Base-by-base conservation (phyloP, 2,329 filamentous ascomycete genomes). In the Raffaelea ambrosiae region DNA sequence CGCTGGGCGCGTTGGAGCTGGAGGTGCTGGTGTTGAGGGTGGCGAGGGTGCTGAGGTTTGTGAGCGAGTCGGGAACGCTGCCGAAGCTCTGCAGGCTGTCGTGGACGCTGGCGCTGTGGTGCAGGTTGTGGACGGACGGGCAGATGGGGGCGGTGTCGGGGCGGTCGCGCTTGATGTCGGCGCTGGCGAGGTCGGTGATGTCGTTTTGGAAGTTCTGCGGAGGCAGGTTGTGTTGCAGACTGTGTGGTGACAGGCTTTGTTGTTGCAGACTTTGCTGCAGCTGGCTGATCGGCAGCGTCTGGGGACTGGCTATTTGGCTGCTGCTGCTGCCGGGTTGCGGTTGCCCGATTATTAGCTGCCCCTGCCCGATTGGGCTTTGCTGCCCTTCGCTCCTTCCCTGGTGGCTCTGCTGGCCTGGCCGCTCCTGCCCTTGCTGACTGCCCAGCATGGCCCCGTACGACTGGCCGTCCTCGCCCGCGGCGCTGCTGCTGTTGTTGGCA, bases 11-110 rank as follows among this genome's bases (percentile, higher is more conserved):
- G 46, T 53, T 51, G 49, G 57, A 58, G 50, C 60, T 59, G 51
- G 59, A 57, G 55, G 52, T 55, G 46, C 52, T 54, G 52, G 53
- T 56, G 49, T 59, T 53, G 53, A 47, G 56, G 52, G 44, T 16
- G 33, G 20, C 23, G 21, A 38, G 26, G 35, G 33, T 26, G 26
- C 26, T 29, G 26, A 29, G 7, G 22, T 39, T 33, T 4, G 43
- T 20, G 33, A 42, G 43, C 7, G 26, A 29, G 31, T 38, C 26
- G 26, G 7, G 26, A 13, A 29, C 26, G 26, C 26, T 29, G 26
- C 13, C 26, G 26, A 7, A 13, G 26, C 13, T 7, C 13, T 29
- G 26, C 26, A 29, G 26, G 26, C 26, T 13, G 26, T 29, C 26
- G 26, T 29, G 26, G 26, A 29, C 26, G 26, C 26, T 29, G 26